Evolutionary conservation across 129 eudicot species (phyloP), one percentile per base, ranked within the genome.

Genomic region (Kitagawia praeruptora): DNA sequence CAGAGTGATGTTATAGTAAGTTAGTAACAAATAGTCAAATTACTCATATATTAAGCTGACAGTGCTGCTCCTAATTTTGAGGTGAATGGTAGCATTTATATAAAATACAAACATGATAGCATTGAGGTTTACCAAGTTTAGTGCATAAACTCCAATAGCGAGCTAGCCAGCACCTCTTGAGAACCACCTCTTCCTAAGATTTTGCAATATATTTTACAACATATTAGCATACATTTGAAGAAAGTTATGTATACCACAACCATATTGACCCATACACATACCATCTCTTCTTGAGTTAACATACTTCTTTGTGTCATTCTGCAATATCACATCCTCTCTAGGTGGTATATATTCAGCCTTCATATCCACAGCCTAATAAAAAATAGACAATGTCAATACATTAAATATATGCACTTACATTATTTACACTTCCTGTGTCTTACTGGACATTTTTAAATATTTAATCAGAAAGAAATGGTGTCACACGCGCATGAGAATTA

Each of bases 151-250:
- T 84, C 98, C 98, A 93, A 83, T 86, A 89, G 23, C 91, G 87
- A 81, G 96, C 89, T 74, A 93, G 96, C 98, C 98, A 93, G 71
- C 98, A 93, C 84, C 97, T 86, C 94, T 91, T 93, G 51, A 93
- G 91, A 82, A 89, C 94, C 6, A 91, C 93, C 88, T 93, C 98
- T 86, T 93, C 98, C 98, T 93, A 80, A 71, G 75, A 82, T 56
- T n/a, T n/a, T 28, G 45, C 71, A 31, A 31, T 95, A 31, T 31
- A 31, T 31, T 31, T 31, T 31, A 31, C 34, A 61, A 77, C 37
- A 58, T 58, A 23, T 23, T 8, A 23, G 14, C 67, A 58, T 58
- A 58, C 5, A 3, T n/a, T 2, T 8, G n/a, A 14, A 23, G 67
- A 58, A 58, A 23, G 14, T 58, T 58, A 56, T 56, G 8, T 23